Percentiles rank a stretch among this genome's conserved stretches.
These are phyloP conservation scores for Rhodotorula mucilaginosa DNA, from an alignment of 1,284 basidiomycete genomes.

Conservation along the genomic window DNA sequence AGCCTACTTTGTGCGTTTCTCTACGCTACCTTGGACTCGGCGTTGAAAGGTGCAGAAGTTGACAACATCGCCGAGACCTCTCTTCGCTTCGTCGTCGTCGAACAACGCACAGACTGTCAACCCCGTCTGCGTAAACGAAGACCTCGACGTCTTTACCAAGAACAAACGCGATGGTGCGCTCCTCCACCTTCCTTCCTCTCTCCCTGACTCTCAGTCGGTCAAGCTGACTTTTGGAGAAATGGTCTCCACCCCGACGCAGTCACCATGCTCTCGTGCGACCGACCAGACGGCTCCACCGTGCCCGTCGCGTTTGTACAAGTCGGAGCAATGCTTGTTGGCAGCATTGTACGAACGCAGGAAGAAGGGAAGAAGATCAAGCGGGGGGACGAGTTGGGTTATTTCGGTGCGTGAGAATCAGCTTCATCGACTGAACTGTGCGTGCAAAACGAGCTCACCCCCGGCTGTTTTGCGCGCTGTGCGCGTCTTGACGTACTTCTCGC, in stretches of 20 bases:
- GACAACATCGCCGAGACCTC: not conserved
- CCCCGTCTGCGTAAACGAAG: constrained; percentile 73
- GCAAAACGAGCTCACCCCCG: too few species aligned
- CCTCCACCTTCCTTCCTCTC: constrained; percentile 33
- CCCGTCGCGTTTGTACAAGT: constrained; percentile 45
- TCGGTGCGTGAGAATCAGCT: constrained; percentile 47
- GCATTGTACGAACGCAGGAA: constrained; percentile 52
- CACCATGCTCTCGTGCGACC: constrained; percentile 13
- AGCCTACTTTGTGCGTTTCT: constrained; percentile 42
- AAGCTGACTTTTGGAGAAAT: not conserved
- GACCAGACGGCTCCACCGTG: not conserved
- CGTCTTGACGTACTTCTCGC: too few species aligned
- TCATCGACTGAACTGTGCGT: not conserved
- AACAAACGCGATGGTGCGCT: constrained; percentile 54
- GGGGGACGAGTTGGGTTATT: constrained; percentile 56
- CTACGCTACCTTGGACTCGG: not conserved
- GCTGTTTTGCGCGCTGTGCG: not conserved
- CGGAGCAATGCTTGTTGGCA: constrained; percentile 57
- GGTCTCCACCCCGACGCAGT: not conserved
- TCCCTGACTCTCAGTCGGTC: not conserved
- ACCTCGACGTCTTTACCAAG: constrained; percentile 69
- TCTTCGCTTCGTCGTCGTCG: too few species aligned
- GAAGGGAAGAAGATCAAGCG: constrained; percentile 50
- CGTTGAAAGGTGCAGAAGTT: not conserved
- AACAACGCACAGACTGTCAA: constrained; percentile 61